Evolutionary conservation across 805 yeast species (phyloP).

Genomic region (Pichia occidentalis): DNA sequence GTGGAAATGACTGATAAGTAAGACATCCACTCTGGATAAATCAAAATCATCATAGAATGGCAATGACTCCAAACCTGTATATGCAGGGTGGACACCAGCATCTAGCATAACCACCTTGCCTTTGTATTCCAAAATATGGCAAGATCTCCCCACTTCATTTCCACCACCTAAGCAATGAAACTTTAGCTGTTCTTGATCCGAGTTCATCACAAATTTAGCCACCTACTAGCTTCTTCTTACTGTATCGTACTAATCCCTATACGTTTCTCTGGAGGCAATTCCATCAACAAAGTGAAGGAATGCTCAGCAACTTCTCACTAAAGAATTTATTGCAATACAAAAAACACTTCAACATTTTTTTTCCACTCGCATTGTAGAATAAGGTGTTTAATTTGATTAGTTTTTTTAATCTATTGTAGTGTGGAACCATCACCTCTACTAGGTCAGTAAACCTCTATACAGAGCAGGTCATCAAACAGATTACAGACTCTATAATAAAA

Average conservation of each 20-base stretch:
- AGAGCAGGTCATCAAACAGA: no score
- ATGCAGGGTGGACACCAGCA: conserved; percentile 98
- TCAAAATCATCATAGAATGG: conserved; percentile 97
- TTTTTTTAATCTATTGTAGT: no score
- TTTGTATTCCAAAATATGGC: conserved; percentile 86
- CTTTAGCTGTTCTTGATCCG: conserved; percentile 36
- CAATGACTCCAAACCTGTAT: conserved; percentile 78
- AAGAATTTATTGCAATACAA: no score
- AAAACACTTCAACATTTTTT: no score
- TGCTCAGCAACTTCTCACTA: no score
- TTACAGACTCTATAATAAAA: no score
- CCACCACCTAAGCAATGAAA: conserved; percentile 97
- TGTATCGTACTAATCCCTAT: neutral
- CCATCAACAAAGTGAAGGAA: no score
- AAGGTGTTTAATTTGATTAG: no score
- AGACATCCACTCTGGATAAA: conserved; percentile 74
- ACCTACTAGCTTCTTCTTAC: conserved; percentile 17
- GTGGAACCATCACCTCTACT: no score
- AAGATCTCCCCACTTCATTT: conserved; percentile 94
- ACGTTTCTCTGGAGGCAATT: no score
- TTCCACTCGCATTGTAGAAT: no score
- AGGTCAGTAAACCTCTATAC: no score
- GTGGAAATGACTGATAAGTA: conserved; percentile 91
- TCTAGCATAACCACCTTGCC: conserved; percentile 96
- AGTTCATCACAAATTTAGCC: conserved; percentile 6